A percentile compares a stretch with the other conserved stretches of the same genome.
phyloP scores from a whole-genome alignment of 2,329 filamentous ascomycete genomes.

The Fusarium beomiforme region DNA sequence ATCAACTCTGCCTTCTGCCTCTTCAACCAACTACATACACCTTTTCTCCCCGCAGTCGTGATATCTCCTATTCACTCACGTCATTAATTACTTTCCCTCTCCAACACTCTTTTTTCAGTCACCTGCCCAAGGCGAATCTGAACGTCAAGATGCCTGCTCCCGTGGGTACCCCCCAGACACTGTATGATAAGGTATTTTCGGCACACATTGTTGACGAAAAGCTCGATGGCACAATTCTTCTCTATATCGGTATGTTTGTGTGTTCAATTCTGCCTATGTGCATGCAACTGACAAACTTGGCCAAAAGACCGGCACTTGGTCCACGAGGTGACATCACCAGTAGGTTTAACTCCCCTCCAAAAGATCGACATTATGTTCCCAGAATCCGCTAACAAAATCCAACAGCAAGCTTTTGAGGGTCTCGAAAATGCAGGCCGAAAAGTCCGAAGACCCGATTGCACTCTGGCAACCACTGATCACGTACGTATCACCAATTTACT shows the following conservation, averaged over 20 bases:
- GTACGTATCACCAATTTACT: slow-evolving; percentile 63
- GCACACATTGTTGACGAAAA: slow-evolving; percentile 96
- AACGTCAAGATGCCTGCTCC: slow-evolving; percentile 76
- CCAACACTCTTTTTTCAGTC: not conserved
- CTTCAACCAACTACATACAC: not conserved
- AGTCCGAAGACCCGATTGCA: slow-evolving; percentile 95
- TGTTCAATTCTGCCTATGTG: not conserved
- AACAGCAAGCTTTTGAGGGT: slow-evolving; percentile 94
- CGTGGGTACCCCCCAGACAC: slow-evolving; percentile 78
- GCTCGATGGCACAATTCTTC: slow-evolving; percentile 88
- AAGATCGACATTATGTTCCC: slow-evolving; percentile 2
- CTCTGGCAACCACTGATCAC: slow-evolving; percentile 95
- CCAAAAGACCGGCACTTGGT: slow-evolving; percentile 87
- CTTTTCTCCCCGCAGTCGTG: slow-evolving; percentile 5
- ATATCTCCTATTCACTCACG: not conserved
- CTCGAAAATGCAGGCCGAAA: slow-evolving; percentile 87
- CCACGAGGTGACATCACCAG: slow-evolving; percentile 97
- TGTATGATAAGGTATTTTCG: slow-evolving; percentile 98
- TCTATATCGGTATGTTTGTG: slow-evolving; percentile 83
- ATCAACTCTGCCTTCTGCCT: not conserved
- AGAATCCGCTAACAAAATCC: slow-evolving; percentile 26
- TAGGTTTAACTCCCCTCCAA: slow-evolving; percentile 56
- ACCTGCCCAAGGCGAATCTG: not conserved
- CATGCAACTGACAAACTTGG: slow-evolving; percentile 18
- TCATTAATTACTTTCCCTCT: not conserved